Conservation (phyloP, 768 basidiomycete genomes). For the Psilocybe subaeruginosa region DNA sequence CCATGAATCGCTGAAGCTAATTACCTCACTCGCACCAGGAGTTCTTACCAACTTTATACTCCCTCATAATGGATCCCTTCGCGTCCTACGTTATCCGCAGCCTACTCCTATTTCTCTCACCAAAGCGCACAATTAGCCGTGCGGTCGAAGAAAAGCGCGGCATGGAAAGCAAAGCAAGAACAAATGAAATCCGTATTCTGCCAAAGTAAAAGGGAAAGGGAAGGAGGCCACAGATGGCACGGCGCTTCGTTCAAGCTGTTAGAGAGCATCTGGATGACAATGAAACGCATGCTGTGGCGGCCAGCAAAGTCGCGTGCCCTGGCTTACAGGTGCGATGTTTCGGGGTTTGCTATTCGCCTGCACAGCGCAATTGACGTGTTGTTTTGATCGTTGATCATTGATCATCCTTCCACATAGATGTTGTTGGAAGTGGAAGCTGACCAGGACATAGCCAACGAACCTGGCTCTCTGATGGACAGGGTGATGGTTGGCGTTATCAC, state of each 20-base stretch:
- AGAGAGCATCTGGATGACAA: constrained; percentile 61
- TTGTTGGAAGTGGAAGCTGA: constrained; percentile 83
- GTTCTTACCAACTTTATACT: constrained; percentile 61
- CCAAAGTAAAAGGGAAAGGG: constrained; percentile 34
- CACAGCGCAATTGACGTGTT: constrained; percentile 11
- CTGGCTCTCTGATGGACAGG: constrained; percentile 80
- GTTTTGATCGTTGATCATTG: not conserved
- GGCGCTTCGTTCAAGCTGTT: constrained; percentile 51
- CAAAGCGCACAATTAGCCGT: constrained; percentile 46
- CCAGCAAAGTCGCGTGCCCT: constrained; percentile 77
- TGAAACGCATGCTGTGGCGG: constrained; percentile 77
- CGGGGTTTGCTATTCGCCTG: not conserved
- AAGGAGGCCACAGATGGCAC: constrained; percentile 37
- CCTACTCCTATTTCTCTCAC: constrained; percentile 77
- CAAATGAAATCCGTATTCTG: constrained; percentile 80
- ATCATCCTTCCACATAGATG: constrained; percentile 49
- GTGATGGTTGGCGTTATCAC: constrained; percentile 79
- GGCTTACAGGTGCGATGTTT: constrained; percentile 59
- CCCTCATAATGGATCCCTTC: constrained; percentile 81
- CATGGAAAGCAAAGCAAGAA: constrained; percentile 83
- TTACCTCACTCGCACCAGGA: constrained; percentile 48
- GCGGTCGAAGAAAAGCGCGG: constrained; percentile 84
- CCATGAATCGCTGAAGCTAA: not conserved
- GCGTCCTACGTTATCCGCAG: constrained; percentile 90
- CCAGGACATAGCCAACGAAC: constrained; percentile 54